Conservation (phyloP, 2,329 filamentous ascomycete species). For the Colletotrichum higginsianum region DNA sequence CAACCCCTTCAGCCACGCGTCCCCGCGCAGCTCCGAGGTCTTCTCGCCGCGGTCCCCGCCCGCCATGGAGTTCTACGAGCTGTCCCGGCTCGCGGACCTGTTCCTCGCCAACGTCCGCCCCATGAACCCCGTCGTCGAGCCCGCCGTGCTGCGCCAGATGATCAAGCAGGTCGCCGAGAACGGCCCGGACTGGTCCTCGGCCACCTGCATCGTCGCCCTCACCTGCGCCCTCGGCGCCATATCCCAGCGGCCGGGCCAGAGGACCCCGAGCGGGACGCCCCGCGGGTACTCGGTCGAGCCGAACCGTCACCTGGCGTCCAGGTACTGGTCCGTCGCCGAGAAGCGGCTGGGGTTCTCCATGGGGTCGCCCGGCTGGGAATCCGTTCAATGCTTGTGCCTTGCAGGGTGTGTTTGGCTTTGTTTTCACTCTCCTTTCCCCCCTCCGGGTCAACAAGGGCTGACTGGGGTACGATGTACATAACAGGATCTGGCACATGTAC, state of each 20-base stretch:
- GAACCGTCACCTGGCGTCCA: constrained; percentile 35
- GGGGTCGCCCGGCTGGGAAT: constrained; percentile 36
- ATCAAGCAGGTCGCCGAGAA: constrained; percentile 42
- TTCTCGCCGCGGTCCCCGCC: constrained; percentile 34
- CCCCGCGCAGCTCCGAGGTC: constrained; percentile 20
- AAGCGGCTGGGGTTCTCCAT: constrained; percentile 41
- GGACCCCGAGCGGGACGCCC: constrained; percentile 35
- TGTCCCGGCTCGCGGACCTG: constrained; percentile 30
- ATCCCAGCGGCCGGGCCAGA: constrained; percentile 33
- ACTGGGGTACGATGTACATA: not conserved
- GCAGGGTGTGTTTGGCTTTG: constrained; percentile 30
- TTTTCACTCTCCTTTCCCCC: too few relatives aligned
- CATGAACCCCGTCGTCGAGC: constrained; percentile 39
- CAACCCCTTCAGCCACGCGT: constrained; percentile 30
- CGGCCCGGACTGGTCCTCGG: constrained; percentile 41
- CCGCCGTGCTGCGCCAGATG: constrained; percentile 30
- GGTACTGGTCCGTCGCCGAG: constrained; percentile 41
- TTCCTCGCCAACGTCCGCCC: constrained; percentile 36
- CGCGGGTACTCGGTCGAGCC: constrained; percentile 37
- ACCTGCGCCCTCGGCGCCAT: constrained; percentile 40
- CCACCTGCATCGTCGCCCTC: constrained; percentile 41
- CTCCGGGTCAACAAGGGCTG: constrained; percentile 1
- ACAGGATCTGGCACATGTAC: constrained; percentile 43
- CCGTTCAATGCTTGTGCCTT: constrained; percentile 41
- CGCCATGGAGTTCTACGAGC: constrained; percentile 38